phyloP scores from a whole-genome alignment of 176 grass and related monocot species.

The Eleusine coracana region DNA sequence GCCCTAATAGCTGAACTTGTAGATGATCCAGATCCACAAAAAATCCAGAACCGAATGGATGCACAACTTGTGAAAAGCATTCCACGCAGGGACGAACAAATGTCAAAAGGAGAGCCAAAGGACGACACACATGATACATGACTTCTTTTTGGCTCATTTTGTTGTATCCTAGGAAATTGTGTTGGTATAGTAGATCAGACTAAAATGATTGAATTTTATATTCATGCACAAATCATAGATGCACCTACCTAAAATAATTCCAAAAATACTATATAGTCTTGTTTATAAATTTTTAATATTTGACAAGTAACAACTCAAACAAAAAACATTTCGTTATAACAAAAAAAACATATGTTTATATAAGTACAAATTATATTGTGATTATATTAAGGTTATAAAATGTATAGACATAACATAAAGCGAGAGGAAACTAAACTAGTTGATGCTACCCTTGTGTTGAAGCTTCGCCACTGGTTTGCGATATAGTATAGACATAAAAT shows the following conservation, averaged over 20 bases:
- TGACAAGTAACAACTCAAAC: not conserved
- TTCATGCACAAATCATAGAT: not conserved
- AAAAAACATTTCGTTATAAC: not conserved
- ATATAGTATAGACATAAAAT: too few species aligned
- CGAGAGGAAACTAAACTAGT: not conserved
- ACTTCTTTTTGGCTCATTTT: not conserved
- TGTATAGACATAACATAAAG: not conserved
- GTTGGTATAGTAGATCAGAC: too few species aligned
- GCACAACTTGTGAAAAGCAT: constrained; percentile 23
- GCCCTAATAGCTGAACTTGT: not conserved
- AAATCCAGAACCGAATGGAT: constrained; percentile 20
- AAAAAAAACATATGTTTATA: not conserved
- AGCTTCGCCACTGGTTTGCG: too few species aligned
- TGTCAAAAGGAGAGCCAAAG: constrained; percentile 26
- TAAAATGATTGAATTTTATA: not conserved
- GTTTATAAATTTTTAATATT: not conserved
- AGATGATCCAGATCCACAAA: constrained; percentile 14
- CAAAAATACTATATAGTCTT: not conserved
- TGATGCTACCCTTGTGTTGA: constrained; percentile 9
- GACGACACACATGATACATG: not conserved
- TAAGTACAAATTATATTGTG: not conserved
- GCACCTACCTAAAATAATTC: not conserved
- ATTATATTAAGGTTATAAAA: not conserved
- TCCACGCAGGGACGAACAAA: constrained; percentile 20
- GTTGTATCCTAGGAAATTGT: not conserved